Conservation (phyloP, 106 monocot genomes). For the Alisma plantagoaquatica region DNA sequence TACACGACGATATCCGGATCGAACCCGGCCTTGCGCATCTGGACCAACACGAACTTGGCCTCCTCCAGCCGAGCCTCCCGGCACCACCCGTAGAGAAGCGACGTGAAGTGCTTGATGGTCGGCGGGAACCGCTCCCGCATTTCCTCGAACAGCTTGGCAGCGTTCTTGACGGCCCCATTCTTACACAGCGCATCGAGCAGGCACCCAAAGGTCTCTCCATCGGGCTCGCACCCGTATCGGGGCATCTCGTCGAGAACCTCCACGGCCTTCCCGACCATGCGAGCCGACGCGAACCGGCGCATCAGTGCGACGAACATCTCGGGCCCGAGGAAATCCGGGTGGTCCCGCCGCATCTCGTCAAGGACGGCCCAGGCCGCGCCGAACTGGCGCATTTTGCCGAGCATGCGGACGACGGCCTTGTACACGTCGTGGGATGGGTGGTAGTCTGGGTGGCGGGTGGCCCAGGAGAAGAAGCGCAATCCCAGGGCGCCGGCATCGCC, state of each 20-base stretch:
- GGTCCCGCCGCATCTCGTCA: slow-evolving; percentile 33
- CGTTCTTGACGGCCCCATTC: slow-evolving; percentile 58
- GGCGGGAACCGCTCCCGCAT: slow-evolving; percentile 55
- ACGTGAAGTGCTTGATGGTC: slow-evolving; percentile 71
- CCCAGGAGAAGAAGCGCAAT: slow-evolving; percentile 60
- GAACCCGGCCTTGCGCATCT: slow-evolving; percentile 62
- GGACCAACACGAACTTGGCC: slow-evolving; percentile 31
- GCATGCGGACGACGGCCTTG: slow-evolving; percentile 25
- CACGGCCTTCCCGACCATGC: slow-evolving; percentile 46
- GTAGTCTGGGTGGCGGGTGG: slow-evolving; percentile 29
- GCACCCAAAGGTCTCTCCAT: slow-evolving; percentile 53
- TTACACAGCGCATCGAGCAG: slow-evolving; percentile 88
- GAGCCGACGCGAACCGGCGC: slow-evolving; percentile 52
- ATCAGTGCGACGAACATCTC: slow-evolving; percentile 64
- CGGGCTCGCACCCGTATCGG: slow-evolving; percentile 27
- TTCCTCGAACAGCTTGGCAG: slow-evolving; percentile 69
- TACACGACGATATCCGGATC: slow-evolving; percentile 63
- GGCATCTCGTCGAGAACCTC: slow-evolving; percentile 81
- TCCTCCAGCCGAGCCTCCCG: slow-evolving; percentile 68
- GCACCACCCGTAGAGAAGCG: slow-evolving; percentile 50
- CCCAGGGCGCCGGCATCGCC: slow-evolving; percentile 44
- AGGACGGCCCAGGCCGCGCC: slow-evolving; percentile 49
- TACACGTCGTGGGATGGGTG: slow-evolving; percentile 26
- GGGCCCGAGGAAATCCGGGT: slow-evolving; percentile 33
- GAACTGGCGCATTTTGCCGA: slow-evolving; percentile 41